phyloP scores from a whole-genome alignment of 1,139 yeast genomes.

The Pichia sp. region DNA sequence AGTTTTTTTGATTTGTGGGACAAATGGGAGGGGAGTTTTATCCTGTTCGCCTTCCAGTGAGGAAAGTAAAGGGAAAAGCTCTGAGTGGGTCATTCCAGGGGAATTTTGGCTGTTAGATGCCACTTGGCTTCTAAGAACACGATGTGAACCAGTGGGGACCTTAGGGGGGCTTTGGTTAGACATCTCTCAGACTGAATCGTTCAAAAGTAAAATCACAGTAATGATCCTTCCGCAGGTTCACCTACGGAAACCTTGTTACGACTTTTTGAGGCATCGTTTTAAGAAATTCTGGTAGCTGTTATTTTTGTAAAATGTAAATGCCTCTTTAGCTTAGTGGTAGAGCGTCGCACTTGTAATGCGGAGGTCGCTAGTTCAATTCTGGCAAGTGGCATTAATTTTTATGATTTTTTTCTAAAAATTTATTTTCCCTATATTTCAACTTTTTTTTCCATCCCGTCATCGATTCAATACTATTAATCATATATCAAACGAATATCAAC shows the following conservation, averaged over 20 bases:
- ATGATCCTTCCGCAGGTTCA: not conserved
- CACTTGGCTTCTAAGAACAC: too few species aligned
- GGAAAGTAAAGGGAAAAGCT: too few species aligned
- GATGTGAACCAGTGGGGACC: too few species aligned
- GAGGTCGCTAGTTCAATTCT: constrained; percentile 95
- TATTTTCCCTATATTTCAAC: not conserved
- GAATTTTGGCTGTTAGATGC: too few species aligned
- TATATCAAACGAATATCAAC: not conserved
- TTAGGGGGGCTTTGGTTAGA: too few species aligned
- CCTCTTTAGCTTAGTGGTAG: constrained; percentile 82
- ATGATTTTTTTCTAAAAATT: constrained; percentile 1
- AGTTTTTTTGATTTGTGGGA: too few species aligned
- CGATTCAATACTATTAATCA: not conserved
- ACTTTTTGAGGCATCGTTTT: too few species aligned
- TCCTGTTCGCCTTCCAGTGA: too few species aligned
- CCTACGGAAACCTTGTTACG: not conserved
- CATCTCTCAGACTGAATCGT: too few species aligned
- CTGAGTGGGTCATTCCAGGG: too few species aligned
- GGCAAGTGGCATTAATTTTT: constrained; percentile 62
- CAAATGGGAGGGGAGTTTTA: too few species aligned
- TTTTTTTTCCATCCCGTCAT: not conserved
- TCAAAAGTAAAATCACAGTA: not conserved
- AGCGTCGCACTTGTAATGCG: constrained; percentile 96
- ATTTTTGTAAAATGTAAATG: constrained; percentile 8
- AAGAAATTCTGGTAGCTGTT: too few species aligned